A percentile compares a stretch with the other conserved stretches of the same genome.
phyloP scores from a whole-genome alignment of 805 yeast species.

The Hanseniaspora guilliermondii region DNA sequence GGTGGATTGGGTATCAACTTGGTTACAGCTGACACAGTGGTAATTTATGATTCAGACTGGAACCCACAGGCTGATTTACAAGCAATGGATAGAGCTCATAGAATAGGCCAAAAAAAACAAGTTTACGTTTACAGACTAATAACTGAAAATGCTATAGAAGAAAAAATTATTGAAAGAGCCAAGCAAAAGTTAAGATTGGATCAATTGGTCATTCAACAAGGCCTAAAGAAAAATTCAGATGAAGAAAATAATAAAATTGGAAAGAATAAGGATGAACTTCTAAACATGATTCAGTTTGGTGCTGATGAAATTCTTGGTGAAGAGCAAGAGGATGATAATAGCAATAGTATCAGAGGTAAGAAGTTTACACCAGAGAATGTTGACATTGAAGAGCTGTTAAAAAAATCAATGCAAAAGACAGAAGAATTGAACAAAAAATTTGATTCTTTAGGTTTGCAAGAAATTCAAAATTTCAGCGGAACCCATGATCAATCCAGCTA shows the following conservation, averaged over 20 bases:
- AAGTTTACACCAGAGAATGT: conserved; percentile 24
- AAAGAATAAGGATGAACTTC: conserved; percentile 65
- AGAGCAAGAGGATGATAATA: conserved; percentile 24
- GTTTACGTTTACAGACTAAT: conserved; percentile 86
- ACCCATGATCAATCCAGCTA: conserved; percentile 72
- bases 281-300: conserved; percentile 95
- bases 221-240: conserved; percentile 30
- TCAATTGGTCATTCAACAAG: conserved; percentile 88
- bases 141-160: conserved; percentile 92
- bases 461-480: conserved; percentile 71
- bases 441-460: conserved; percentile 80
- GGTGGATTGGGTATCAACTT: conserved; percentile 93
- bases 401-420: conserved; percentile 73
- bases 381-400: conserved; percentile 74
- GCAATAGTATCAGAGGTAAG: conserved; percentile 5
- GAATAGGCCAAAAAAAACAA: conserved; percentile 95
- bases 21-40: conserved; percentile 83
- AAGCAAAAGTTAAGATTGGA: conserved; percentile 86
- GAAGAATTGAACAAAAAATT: conserved; percentile 67
- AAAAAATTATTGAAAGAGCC: conserved; percentile 89
- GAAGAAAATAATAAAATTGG: conserved; percentile 30
- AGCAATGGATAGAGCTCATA: conserved; percentile 96
- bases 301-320: conserved; percentile 76
- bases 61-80: conserved; percentile 96
- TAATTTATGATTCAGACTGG: conserved; percentile 90